Base-by-base conservation (phyloP, 2,329 filamentous ascomycete species). In the Teratosphaeria gauchensis region DNA sequence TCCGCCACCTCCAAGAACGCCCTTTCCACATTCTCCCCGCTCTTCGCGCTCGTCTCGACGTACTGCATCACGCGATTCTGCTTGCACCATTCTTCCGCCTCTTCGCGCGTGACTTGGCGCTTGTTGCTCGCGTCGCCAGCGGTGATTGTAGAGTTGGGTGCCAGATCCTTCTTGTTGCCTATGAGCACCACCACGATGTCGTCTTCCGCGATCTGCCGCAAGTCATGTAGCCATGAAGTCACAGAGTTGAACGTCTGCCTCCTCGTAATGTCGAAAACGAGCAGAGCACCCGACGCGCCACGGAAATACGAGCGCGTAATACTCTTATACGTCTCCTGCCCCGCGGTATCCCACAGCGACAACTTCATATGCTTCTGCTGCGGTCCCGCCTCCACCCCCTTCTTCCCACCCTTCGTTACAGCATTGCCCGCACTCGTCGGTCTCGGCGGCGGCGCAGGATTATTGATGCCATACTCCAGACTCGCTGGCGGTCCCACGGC, bases 311-410 rank as follows among this genome's bases (percentile, higher is more conserved):
- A 94, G 57, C 92, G 82, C 8, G 92, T 97, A 60, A 97, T 94
- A 52, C 88, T 92, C 74, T 96, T 96, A 80, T 97, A 97, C 12
- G 91, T 96, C 78, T 97, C 92, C 74, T 97, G 92, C 30, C 92
- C 92, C 16, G 92, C 92, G 0, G 92, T 97, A 72, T 96, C 92
- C 92, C 92, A 97, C 11, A 97, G 80, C 52, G 86, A 90, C 4
- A 96, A 82, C 76, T 96, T 96, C 91, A 96, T 96, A 77, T 92
- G 87, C 84, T 84, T 84, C 66, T 84, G 82, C 51, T 72, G 70
- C 14, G 72, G 65, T 46, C 72, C 68, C 63, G 64, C 61, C 72
- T 73, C 57, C 71, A 74, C 56, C 62, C 72, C 54, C 30, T 64
- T 58, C 38, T 56, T 53, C 51, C 32, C 21, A 8, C 16, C 42